phyloP scores from a whole-genome alignment of 129 eudicot species.

The Scalesia atractyloides region DNA sequence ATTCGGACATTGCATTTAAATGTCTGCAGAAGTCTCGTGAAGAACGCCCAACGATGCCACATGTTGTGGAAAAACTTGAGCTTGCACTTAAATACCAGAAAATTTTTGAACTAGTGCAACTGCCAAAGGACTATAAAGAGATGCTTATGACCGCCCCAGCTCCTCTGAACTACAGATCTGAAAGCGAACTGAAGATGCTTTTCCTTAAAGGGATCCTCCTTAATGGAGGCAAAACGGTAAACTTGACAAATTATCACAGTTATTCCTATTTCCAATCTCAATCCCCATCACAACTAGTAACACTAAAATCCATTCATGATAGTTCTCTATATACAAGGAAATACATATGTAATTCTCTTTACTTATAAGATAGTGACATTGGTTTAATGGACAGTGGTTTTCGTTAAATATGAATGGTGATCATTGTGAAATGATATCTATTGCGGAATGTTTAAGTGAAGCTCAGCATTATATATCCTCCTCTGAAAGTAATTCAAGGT shows the following conservation, averaged over 20 bases:
- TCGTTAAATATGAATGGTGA: neutral
- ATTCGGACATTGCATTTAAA: constrained; percentile 7
- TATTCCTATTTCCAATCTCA: too few relatives aligned
- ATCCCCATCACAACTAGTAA: too few relatives aligned
- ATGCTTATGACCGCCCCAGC: neutral
- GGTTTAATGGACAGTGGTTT: constrained; percentile 8
- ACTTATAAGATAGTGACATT: neutral
- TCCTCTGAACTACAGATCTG: neutral
- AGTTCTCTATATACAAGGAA: too few relatives aligned
- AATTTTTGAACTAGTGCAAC: neutral
- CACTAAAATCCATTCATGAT: too few relatives aligned
- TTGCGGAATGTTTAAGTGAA: neutral
- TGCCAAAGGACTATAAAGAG: neutral
- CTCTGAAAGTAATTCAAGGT: neutral
- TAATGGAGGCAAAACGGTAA: constrained; percentile 2
- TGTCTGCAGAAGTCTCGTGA: constrained; percentile 8
- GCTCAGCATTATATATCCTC: neutral
- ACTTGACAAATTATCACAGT: neutral
- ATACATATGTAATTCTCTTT: too few relatives aligned
- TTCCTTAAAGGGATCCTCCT: constrained; percentile 7
- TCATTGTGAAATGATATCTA: constrained; percentile 7
- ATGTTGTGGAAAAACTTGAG: constrained; percentile 4
- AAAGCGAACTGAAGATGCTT: constrained; percentile 6
- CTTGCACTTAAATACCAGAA: neutral
- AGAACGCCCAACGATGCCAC: constrained; percentile 4